Base-by-base conservation (phyloP, 352 stramenopile species). In the Pythium volutum region DNA sequence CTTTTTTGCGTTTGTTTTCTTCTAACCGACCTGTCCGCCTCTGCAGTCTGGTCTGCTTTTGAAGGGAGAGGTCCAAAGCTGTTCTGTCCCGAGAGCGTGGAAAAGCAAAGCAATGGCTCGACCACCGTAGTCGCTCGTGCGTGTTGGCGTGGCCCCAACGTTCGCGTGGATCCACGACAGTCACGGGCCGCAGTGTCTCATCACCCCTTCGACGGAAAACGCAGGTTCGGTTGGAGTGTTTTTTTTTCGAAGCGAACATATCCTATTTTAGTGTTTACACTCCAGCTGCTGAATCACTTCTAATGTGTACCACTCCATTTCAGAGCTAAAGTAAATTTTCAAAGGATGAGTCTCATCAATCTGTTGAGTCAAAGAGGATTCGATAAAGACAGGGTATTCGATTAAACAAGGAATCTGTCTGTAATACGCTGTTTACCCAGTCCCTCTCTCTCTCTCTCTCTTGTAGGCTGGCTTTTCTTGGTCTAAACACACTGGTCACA, bases 131-230 rank as follows among this genome's bases (percentile, higher is more conserved):
- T 47, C 41, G 14, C 27, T 14, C 7, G 31, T 29, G 22, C 38
- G 46, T 50, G 20, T 18, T 58, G 52, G 34, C 27, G 33, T 67
- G 46, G 45, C 36, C 36, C 23, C 41, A 36, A 41, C 48, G 47
- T 14, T 41, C 9, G 25, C 31, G 51, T 67, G 60, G 61, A 67
- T 67, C 61, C 52, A 67, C 60, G 31, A 67, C 20, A 48, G 59
- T 66, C 59, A 66, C 51, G 20, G 18, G 31, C 36, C 58, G 59
- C 59, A 60, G 39, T 33, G 59, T 66, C 59, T 66, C 59, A 66
- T 66, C 59, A 57, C 57, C 58, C 58, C 34, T 50, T 41, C 31
- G 45, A 27, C n/a, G n/a, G 38, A 14, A 53, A 46, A 45, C 36
- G 27, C 41, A 23, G n/a, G 18, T 52, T 29, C 54, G n/a, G n/a